phyloP scores from a whole-genome alignment of 2,329 filamentous ascomycete species.

The Dichotomopilus funicola region DNA sequence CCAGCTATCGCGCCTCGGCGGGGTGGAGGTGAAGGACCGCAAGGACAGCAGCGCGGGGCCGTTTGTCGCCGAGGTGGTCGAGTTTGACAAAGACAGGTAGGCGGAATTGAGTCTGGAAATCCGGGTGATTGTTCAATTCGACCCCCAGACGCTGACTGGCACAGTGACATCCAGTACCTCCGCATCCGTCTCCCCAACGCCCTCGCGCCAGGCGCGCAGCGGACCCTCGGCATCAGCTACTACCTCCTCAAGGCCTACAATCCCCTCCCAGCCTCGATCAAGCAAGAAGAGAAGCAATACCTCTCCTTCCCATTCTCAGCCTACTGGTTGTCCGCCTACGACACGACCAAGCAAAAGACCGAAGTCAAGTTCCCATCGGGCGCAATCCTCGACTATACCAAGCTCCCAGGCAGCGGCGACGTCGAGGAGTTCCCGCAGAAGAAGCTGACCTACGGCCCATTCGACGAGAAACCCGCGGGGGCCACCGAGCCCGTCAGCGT shows the following conservation, averaged over 20 bases:
- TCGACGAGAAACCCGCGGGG: conserved; percentile 73
- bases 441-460: conserved; percentile 87
- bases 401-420: conserved; percentile 56
- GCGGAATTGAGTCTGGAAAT: conserved; percentile 8
- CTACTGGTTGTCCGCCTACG: conserved; percentile 77
- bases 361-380: conserved; percentile 81
- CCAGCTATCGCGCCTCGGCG: conserved; percentile 70
- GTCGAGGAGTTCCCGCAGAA: conserved; percentile 64
- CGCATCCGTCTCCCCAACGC: conserved; percentile 70
- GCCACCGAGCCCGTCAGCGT: conserved; percentile 66
- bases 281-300: conserved; percentile 82
- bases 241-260: conserved; percentile 70
- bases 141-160: conserved; percentile 22
- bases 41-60: conserved; percentile 63
- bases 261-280: conserved; percentile 74
- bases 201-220: conserved; percentile 67
- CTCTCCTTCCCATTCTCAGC: conserved; percentile 80
- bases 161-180: conserved; percentile 73
- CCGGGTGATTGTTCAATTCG: background rate
- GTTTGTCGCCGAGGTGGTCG: conserved; percentile 65
- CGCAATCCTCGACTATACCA: conserved; percentile 80
- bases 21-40: conserved; percentile 87
- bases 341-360: conserved; percentile 89
- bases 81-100: conserved; percentile 55
- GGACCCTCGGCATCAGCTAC: conserved; percentile 84